A percentile compares a stretch with the other conserved stretches of the same genome.
phyloP scores from a whole-genome alignment of 108 stramenopile species.

The Aurantiochytrium sp. region DNA sequence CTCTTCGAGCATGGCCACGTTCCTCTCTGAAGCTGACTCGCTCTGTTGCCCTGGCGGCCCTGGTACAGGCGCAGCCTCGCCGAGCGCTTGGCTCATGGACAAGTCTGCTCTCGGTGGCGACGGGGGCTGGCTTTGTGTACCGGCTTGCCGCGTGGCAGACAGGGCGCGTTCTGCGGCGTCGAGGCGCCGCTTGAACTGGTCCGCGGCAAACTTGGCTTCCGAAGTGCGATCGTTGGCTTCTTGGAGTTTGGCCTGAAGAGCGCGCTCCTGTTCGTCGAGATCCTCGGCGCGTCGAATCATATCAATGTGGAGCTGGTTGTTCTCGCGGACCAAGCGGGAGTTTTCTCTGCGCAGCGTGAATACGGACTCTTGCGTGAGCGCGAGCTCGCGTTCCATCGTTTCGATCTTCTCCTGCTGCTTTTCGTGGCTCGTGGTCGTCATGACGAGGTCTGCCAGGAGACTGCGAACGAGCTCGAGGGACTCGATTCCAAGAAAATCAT shows the following conservation, averaged over 20 bases:
- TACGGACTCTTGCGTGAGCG: conserved; percentile 37
- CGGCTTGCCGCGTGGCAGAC: background rate
- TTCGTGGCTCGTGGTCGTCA: conserved; percentile 49
- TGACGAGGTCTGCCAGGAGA: conserved; percentile 43
- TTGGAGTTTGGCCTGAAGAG: background rate
- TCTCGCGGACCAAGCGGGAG: conserved; percentile 43
- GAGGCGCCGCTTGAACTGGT: background rate
- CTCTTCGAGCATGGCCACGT: background rate
- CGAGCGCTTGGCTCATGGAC: too few species aligned
- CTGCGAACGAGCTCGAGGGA: conserved; percentile 32
- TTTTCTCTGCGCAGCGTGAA: conserved; percentile 50
- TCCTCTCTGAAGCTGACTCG: background rate
- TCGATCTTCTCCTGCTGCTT: conserved; percentile 39
- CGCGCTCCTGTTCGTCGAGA: background rate
- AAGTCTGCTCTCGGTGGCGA: background rate
- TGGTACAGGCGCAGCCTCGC: background rate
- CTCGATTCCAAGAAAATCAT: conserved; percentile 4
- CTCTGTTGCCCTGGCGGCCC: background rate
- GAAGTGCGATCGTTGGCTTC: background rate
- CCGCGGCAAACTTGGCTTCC: background rate
- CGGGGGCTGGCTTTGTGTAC: background rate
- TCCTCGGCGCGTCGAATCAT: background rate
- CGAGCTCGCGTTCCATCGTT: conserved; percentile 30
- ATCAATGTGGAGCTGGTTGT: conserved; percentile 48
- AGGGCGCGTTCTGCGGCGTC: background rate